phyloP scores from a whole-genome alignment of 768 basidiomycete species.

The Russula griseocarnosa region DNA sequence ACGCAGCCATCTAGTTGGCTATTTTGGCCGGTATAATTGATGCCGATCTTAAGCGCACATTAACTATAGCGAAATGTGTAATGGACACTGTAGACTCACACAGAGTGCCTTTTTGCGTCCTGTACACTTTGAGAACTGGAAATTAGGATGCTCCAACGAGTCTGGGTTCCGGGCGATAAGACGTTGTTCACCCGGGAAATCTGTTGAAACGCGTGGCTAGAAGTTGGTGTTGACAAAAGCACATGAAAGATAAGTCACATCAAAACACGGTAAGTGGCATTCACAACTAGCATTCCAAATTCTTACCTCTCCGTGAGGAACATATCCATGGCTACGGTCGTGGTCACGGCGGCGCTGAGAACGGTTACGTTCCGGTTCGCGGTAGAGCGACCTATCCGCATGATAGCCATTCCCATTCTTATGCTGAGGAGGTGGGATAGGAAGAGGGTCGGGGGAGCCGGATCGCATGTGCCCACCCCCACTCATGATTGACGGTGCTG shows the following conservation, averaged over 20 bases:
- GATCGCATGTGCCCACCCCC: conserved; percentile 9
- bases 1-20: conserved; percentile 44
- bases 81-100: conserved; percentile 17
- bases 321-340: conserved; percentile 7
- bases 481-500: conserved; percentile 20
- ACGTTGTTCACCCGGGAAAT: neutral
- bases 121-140: conserved; percentile 44
- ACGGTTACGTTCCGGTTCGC: conserved; percentile 13
- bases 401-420: conserved; percentile 11
- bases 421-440: conserved; percentile 16
- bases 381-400: conserved; percentile 1
- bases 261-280: neutral
- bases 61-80: neutral
- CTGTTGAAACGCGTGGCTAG: neutral
- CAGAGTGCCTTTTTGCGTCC: conserved; percentile 46
- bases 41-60: conserved; percentile 39
- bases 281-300: neutral
- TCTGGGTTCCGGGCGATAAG: neutral
- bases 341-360: conserved; percentile 18
- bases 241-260: conserved; percentile 1
- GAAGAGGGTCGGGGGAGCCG: conserved; percentile 21
- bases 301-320: conserved; percentile 17
- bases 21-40: conserved; percentile 42
- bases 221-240: neutral
- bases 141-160: conserved; percentile 25